phyloP scores from a whole-genome alignment of 352 stramenopile genomes.

The Phytophthora rubi region DNA sequence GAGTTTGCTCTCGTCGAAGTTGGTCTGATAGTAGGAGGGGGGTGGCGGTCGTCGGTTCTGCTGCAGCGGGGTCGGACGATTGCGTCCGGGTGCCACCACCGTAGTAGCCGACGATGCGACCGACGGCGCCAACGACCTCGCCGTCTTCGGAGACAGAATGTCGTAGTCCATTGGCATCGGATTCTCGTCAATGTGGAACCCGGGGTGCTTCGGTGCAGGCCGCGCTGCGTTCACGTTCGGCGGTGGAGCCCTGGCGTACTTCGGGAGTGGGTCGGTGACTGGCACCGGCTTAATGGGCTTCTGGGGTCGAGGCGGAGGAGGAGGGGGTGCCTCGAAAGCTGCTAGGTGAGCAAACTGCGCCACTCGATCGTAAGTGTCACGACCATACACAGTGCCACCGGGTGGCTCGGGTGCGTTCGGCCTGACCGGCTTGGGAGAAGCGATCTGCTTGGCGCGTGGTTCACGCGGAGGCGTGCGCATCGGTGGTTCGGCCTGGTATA shows the following conservation, averaged over 20 bases:
- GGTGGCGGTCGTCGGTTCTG: slow-evolving; percentile 33
- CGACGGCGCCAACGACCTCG: slow-evolving; percentile 34
- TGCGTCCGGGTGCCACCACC: slow-evolving; percentile 32
- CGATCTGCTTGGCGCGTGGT: slow-evolving; percentile 20
- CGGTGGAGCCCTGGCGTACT: slow-evolving; percentile 22
- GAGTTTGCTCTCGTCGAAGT: slow-evolving; percentile 10
- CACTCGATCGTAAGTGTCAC: slow-evolving; percentile 33
- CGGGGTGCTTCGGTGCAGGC: slow-evolving; percentile 15
- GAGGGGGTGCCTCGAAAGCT: slow-evolving; percentile 37
- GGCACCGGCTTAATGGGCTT: slow-evolving; percentile 33
- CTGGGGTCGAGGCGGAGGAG: slow-evolving; percentile 29
- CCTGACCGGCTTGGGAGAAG: slow-evolving; percentile 15
- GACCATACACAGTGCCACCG: slow-evolving; percentile 38
- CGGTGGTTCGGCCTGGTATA: slow-evolving; percentile 14
- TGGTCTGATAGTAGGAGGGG: slow-evolving; percentile 31
- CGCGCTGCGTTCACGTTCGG: slow-evolving; percentile 9
- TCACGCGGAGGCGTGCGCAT: slow-evolving; percentile 14
- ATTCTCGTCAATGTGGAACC: slow-evolving; percentile 27
- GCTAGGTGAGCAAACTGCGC: slow-evolving; percentile 40
- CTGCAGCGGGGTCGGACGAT: slow-evolving; percentile 38
- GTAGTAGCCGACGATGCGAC: slow-evolving; percentile 39
- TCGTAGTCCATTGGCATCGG: slow-evolving; percentile 26
- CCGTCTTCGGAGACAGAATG: slow-evolving; percentile 38
- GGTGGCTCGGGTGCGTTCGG: slow-evolving; percentile 13
- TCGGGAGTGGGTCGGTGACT: slow-evolving; percentile 27